phyloP scores from a whole-genome alignment of 2,329 filamentous ascomycete species.

The Daldinia sp. region DNA sequence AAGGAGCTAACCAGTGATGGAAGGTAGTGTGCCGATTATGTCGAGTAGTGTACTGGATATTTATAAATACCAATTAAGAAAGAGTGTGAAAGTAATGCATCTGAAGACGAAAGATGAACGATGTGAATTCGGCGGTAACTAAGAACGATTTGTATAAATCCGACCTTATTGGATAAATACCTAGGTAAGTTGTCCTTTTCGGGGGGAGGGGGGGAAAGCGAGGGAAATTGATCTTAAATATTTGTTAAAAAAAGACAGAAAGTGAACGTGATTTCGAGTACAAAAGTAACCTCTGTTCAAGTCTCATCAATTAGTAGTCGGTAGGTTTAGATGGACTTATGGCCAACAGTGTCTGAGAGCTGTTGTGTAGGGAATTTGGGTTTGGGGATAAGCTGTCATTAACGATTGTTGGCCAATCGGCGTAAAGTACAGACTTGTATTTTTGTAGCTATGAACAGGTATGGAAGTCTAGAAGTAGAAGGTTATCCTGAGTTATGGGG shows the following conservation, averaged over 20 bases:
- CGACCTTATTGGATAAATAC: not conserved
- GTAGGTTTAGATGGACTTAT: conserved; percentile 8
- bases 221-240: conserved; percentile 3
- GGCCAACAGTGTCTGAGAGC: not conserved
- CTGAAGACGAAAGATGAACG: conserved; percentile 18
- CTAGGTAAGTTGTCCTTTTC: conserved; percentile 6
- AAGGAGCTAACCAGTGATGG: conserved; percentile 33
- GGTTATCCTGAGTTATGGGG: conserved; percentile 15
- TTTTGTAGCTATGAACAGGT: not conserved
- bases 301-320: conserved; percentile 13
- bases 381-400: conserved; percentile 37
- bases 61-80: conserved; percentile 27
- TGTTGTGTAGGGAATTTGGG: conserved; percentile 19
- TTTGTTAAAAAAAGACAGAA: conserved; percentile 9
- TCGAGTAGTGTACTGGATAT: conserved; percentile 17
- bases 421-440: conserved; percentile 9
- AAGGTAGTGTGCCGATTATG: conserved; percentile 35
- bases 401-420: conserved; percentile 31
- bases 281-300: conserved; percentile 1
- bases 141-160: not conserved
- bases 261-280: conserved; percentile 18
- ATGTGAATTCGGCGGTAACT: conserved; percentile 14
- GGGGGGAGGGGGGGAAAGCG: not conserved
- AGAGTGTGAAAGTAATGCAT: conserved; percentile 4
- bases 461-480: conserved; percentile 28